Percentiles rank a stretch among this genome's conserved stretches.
Evolutionary conservation across 2,329 filamentous ascomycete species (phyloP).

Genomic region (Aspergillus floridensis): DNA sequence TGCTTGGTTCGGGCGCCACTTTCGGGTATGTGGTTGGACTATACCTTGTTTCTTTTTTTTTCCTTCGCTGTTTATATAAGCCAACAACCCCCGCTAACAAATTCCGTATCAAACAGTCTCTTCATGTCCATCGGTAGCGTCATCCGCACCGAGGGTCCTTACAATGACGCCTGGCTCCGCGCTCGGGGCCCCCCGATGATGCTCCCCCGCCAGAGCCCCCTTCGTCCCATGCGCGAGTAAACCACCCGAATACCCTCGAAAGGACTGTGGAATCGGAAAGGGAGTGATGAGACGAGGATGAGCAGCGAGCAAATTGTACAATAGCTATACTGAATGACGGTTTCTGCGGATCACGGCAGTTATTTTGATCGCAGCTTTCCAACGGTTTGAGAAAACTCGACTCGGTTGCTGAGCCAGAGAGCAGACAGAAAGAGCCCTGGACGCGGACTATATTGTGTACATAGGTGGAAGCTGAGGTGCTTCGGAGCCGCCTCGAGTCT

Average conservation of each 20-base stretch:
- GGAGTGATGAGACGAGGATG: conserved; percentile 3
- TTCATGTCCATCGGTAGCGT: conserved; percentile 99
- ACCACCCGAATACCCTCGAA: conserved; percentile 7
- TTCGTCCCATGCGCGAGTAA: conserved; percentile 33
- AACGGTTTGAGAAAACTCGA: conserved; percentile 5
- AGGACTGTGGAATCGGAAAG: background rate
- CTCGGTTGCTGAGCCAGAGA: conserved; percentile 5
- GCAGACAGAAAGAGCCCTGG: conserved; percentile 1
- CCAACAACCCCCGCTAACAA: background rate
- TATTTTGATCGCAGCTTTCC: background rate
- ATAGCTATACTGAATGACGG: conserved; percentile 22
- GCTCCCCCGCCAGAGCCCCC: conserved; percentile 47
- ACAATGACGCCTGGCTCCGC: conserved; percentile 71
- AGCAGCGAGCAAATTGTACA: conserved; percentile 29
- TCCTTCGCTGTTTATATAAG: background rate
- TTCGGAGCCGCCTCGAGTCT: conserved; percentile 9
- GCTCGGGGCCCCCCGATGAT: conserved; percentile 74
- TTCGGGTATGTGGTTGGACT: conserved; percentile 68
- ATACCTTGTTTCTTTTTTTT: background rate
- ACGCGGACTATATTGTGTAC: conserved; percentile 15
- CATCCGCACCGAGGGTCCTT: conserved; percentile 85
- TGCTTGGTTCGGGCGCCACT: conserved; percentile 89
- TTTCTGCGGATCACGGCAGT: background rate
- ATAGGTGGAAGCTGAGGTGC: conserved; percentile 8
- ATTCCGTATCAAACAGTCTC: conserved; percentile 54